Evolutionary conservation across 257 asterid species (phyloP).

Genomic region (Rehmannia glutinosa): DNA sequence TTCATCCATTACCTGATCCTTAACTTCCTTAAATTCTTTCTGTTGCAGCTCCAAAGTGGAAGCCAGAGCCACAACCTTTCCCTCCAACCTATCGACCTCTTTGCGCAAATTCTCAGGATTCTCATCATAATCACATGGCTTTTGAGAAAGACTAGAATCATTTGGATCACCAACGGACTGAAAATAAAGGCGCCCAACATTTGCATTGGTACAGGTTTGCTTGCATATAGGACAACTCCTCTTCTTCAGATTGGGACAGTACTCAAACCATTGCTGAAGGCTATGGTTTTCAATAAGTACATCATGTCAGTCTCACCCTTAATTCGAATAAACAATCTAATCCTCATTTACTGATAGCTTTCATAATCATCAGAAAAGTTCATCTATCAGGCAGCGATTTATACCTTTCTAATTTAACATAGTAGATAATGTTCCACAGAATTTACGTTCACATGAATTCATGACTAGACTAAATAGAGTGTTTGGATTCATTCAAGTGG

Average conservation of each 20-base stretch:
- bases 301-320: conserved; percentile 2
- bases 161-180: conserved; percentile 78
- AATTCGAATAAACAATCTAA: not conserved
- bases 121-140: conserved; percentile 32
- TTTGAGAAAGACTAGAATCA: conserved; percentile 50
- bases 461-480: no score
- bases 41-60: conserved; percentile 67
- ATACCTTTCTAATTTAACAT: no score
- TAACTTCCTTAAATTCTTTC: conserved; percentile 47
- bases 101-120: conserved; percentile 47
- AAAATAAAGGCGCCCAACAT: conserved; percentile 73
- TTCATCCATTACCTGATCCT: conserved; percentile 45
- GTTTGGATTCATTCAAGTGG: no score
- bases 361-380: not conserved
- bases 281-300: conserved; percentile 28
- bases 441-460: no score
- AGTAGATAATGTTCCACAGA: not conserved
- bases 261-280: conserved; percentile 97
- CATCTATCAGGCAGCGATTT: not conserved
- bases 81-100: conserved; percentile 72
- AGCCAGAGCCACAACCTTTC: conserved; percentile 59
- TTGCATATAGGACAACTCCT: conserved; percentile 92
- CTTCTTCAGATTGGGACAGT: conserved; percentile 81
- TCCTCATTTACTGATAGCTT: no score
- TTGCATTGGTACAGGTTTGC: conserved; percentile 62